Conservation (phyloP, 306 rosid genomes). For the Begonia masoniana region DNA sequence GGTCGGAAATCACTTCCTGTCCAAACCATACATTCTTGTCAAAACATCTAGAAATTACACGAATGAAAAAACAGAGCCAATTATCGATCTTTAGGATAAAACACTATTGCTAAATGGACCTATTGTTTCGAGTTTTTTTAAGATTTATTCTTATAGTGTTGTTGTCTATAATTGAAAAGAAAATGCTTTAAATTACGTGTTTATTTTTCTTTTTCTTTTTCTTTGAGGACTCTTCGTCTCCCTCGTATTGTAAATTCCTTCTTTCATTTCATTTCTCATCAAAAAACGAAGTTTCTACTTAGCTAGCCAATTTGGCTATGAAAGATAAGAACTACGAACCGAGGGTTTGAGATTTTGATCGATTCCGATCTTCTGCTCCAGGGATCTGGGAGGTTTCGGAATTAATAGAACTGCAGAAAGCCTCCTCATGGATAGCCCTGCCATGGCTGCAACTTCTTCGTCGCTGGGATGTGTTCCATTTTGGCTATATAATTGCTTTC, state of each 20-base stretch:
- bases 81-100: not conserved
- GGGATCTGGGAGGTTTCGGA: constrained; percentile 89
- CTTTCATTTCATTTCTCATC: too few species aligned
- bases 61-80: not conserved
- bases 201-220: too few species aligned
- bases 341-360: constrained; percentile 83
- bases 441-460: constrained; percentile 70
- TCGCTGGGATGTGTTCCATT: constrained; percentile 75
- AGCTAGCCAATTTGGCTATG: not conserved
- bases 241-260: too few species aligned
- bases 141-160: too few species aligned
- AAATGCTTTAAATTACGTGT: too few species aligned
- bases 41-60: too few species aligned
- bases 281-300: too few species aligned
- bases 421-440: constrained; percentile 91
- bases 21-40: not conserved
- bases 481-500: constrained; percentile 54
- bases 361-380: constrained; percentile 83
- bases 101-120: too few species aligned
- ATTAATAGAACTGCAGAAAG: constrained; percentile 67
- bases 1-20: constrained; percentile 71
- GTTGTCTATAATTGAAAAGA: too few species aligned
- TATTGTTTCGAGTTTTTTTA: too few species aligned
- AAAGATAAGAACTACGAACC: constrained; percentile 29
- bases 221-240: too few species aligned